Base-by-base conservation (phyloP, 2,329 filamentous ascomycete genomes). In the Setomelanomma holmii region DNA sequence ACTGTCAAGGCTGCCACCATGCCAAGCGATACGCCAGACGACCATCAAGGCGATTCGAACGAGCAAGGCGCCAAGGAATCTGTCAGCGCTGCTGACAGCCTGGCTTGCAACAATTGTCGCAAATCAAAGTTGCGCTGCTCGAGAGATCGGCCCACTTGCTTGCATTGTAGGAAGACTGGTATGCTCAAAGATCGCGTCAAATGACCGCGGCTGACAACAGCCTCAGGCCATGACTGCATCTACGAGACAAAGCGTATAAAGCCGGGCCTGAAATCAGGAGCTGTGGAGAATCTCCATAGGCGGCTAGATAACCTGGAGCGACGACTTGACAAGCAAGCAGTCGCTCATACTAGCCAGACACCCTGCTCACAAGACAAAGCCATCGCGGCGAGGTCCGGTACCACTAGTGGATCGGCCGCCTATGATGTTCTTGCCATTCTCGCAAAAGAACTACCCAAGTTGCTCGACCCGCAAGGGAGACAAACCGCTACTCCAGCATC, bases 141-240 rank as follows among this genome's bases (percentile, higher is more conserved):
- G 16, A 45, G 60, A 16, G 57, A 63, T 23, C 50, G 53, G 4
- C 57, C 56, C 3, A 53, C 40, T 17, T 63, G 60, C 40, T 6
- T 45, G 33, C 57, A 63, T 40, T 63, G 60, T 34, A 44, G 60
- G 34, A 63, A 60, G 49, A 58, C 60, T 27, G 55, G 60, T 63
- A 49, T 33, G 4, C n/a, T n/a, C 16, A 19, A 2, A 17, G 12
- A 11, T 20, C 12, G 11, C n/a, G 4, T 6, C 11, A n/a, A 34
- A 17, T 22, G 17, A 19, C n/a, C 3, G 23, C 1, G 6, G 12
- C 19, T 23, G 17, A 19, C 19, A 36, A 4, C 24, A 20, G 38
- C 20, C 4, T n/a, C 16, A 63, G 60, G 57, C 19, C 45, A 55
- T n/a, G 50, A 55, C 1, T 63, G 60, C 42, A 42, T 60, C 10